Conservation (phyloP, 345 rosid genomes). For the Murraya koenigii region DNA sequence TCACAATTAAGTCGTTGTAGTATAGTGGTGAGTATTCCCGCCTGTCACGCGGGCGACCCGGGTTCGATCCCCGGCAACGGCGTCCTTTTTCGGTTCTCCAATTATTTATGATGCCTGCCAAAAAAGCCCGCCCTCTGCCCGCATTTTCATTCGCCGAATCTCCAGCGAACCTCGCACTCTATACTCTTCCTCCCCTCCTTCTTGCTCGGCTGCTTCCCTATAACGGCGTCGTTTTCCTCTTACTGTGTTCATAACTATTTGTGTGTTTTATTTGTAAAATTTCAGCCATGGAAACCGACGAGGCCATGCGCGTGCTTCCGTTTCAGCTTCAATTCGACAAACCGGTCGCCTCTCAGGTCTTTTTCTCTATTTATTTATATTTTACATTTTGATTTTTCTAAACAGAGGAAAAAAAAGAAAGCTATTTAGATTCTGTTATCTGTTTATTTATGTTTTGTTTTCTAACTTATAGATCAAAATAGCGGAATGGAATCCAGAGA, state of each 20-base stretch:
- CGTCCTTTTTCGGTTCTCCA: too few relatives aligned
- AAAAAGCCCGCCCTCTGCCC: slow-evolving; percentile 11
- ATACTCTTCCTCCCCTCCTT: background rate
- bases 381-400: background rate
- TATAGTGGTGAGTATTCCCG: slow-evolving; percentile 65
- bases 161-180: background rate
- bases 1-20: slow-evolving; percentile 42
- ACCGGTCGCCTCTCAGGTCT: slow-evolving; percentile 77
- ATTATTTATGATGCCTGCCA: too few relatives aligned
- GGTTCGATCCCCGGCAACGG: slow-evolving; percentile 99
- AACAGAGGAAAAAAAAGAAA: background rate
- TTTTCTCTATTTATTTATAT: background rate
- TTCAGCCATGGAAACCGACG: slow-evolving; percentile 68
- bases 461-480: slow-evolving; percentile 45
- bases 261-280: background rate
- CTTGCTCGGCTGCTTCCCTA: background rate
- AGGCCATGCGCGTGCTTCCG: slow-evolving; percentile 46
- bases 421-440: background rate
- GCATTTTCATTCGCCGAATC: background rate
- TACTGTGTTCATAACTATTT: background rate
- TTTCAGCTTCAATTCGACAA: slow-evolving; percentile 89
- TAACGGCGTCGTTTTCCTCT: background rate
- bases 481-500: slow-evolving; percentile 83
- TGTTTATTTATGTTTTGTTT: background rate
- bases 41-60: slow-evolving; percentile 84